These are phyloP conservation scores for Bipolaris victoriae DNA, from an alignment of 2,329 filamentous ascomycete genomes.

Conservation along the genomic window DNA sequence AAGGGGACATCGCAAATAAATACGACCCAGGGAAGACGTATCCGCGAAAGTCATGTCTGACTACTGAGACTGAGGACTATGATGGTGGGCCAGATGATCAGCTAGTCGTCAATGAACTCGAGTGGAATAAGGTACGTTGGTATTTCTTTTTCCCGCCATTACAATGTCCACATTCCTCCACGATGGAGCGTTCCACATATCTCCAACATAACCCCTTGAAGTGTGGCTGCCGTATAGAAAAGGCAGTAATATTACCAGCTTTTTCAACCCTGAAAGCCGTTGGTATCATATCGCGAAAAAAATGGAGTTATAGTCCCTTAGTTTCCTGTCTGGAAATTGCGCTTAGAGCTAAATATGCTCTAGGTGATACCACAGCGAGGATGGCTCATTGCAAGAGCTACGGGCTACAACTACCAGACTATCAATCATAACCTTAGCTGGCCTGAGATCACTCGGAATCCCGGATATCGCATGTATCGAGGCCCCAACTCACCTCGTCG, in stretches of 20 bases:
- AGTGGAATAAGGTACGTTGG: constrained; percentile 40
- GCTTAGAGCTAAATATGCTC: constrained; percentile 12
- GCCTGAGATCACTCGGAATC: constrained; percentile 20
- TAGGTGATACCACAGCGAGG: constrained; percentile 24
- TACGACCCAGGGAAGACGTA: background rate
- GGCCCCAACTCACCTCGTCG: constrained; percentile 17
- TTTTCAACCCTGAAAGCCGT: background rate
- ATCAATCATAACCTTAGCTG: constrained; percentile 28
- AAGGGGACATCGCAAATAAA: background rate
- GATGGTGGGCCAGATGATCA: constrained; percentile 25
- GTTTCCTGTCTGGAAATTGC: background rate
- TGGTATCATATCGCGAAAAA: background rate
- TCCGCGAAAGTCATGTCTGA: constrained; percentile 12
- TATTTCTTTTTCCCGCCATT: background rate
- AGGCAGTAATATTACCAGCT: background rate
- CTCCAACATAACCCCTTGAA: background rate
- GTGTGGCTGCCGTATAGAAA: background rate
- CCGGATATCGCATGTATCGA: constrained; percentile 24
- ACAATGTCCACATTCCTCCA: background rate
- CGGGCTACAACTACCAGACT: constrained; percentile 11
- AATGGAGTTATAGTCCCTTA: background rate
- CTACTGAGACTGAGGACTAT: constrained; percentile 25
- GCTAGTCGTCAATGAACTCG: constrained; percentile 23
- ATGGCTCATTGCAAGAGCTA: constrained; percentile 20
- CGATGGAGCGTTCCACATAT: background rate